Percentiles rank a stretch among this genome's conserved stretches.
Evolutionary conservation across 2,329 filamentous ascomycete genomes (phyloP).

Genomic region (Cladosporium sp.): DNA sequence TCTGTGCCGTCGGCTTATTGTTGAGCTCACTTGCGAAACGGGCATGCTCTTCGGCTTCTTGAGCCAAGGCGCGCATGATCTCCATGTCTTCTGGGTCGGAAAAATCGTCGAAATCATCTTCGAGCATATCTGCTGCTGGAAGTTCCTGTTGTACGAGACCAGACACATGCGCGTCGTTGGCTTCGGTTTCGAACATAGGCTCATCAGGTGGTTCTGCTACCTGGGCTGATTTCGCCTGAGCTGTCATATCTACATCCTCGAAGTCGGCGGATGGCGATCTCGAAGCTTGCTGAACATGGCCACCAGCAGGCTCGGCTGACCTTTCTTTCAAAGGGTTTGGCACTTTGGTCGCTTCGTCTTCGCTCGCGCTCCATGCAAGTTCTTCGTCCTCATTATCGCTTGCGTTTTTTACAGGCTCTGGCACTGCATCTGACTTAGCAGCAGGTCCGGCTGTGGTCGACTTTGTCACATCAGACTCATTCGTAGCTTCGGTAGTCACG

Average conservation of each 20-base stretch:
- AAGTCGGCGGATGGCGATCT: constrained; percentile 48
- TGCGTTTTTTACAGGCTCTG: background rate
- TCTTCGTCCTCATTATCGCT: constrained; percentile 29
- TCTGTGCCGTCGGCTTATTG: constrained; percentile 63
- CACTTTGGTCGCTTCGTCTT: constrained; percentile 30
- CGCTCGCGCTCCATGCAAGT: constrained; percentile 53
- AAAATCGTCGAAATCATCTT: constrained; percentile 42
- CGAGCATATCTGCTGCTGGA: constrained; percentile 13
- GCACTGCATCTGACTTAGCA: background rate
- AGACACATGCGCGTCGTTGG: background rate
- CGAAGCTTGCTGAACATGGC: background rate
- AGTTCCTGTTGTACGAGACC: constrained; percentile 28
- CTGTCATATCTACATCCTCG: constrained; percentile 44
- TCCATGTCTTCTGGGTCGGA: constrained; percentile 92
- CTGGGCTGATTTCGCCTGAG: background rate
- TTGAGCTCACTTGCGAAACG: constrained; percentile 87
- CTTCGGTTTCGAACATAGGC: background rate
- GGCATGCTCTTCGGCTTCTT: constrained; percentile 89
- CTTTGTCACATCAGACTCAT: no score
- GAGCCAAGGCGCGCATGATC: constrained; percentile 76
- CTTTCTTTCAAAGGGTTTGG: background rate
- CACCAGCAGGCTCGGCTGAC: constrained; percentile 9
- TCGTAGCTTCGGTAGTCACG: background rate
- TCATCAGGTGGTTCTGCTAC: background rate
- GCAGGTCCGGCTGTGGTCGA: background rate